These are phyloP conservation scores for Gossypium rotundifolium DNA, from an alignment of 345 rosid species.

Conservation along the genomic window DNA sequence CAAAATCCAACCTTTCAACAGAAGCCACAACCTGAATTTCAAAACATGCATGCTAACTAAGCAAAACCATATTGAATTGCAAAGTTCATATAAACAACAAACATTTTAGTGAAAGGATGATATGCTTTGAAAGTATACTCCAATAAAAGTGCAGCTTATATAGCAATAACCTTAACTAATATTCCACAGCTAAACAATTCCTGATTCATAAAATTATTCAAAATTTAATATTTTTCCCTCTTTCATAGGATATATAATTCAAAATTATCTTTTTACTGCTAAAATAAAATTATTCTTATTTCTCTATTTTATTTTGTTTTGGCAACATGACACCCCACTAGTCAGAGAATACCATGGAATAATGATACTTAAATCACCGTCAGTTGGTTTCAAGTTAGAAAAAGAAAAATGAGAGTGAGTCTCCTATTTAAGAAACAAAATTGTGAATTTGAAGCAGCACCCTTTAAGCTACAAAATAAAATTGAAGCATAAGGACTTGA, in stretches of 20 bases:
- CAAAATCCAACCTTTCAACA: slow-evolving; percentile 4
- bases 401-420: neutral
- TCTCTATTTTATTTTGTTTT: neutral
- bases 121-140: neutral
- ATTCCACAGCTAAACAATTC: slow-evolving; percentile 1
- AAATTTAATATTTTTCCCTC: neutral
- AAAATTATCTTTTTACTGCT: neutral
- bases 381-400: neutral
- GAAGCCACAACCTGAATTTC: neutral
- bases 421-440: neutral
- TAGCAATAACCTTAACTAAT: neutral
- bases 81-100: neutral
- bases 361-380: neutral
- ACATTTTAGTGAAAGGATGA: slow-evolving; percentile 1
- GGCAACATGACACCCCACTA: neutral
- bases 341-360: neutral
- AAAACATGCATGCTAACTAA: neutral
- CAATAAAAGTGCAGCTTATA: neutral
- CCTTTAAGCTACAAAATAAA: neutral
- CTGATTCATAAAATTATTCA: neutral
- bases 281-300: neutral
- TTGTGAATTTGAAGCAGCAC: neutral
- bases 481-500: neutral
- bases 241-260: neutral
- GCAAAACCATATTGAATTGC: neutral